Percentiles rank a stretch among this genome's conserved stretches.
phyloP scores from a whole-genome alignment of 345 rosid genomes.

The Litchi chinensis region DNA sequence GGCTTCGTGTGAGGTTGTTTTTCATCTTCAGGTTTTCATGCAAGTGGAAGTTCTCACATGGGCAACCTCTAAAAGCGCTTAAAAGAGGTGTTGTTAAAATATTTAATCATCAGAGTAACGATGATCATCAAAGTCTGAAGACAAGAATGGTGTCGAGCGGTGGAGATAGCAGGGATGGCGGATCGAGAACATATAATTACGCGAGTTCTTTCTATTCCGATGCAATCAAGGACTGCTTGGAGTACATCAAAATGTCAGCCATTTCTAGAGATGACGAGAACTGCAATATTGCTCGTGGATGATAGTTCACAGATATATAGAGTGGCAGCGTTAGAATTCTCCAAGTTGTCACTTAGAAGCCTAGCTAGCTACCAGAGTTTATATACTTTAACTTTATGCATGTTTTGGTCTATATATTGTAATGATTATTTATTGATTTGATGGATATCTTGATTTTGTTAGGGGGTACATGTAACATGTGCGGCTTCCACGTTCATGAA shows the following conservation, averaged over 20 bases:
- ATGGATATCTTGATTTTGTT: neutral
- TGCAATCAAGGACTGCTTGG: slow-evolving; percentile 28
- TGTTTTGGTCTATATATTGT: too few species aligned
- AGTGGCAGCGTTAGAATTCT: too few species aligned
- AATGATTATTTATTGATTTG: too few species aligned
- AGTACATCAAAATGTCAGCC: slow-evolving; percentile 24
- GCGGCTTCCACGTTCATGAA: neutral
- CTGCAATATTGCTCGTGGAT: neutral
- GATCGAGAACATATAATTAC: neutral
- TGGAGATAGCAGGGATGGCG: neutral
- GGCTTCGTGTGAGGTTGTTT: neutral
- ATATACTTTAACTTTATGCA: too few species aligned
- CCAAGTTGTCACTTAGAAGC: neutral
- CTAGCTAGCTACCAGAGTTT: too few species aligned
- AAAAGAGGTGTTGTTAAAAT: neutral
- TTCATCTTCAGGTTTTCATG: neutral
- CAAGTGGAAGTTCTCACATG: slow-evolving; percentile 14
- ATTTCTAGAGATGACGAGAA: neutral
- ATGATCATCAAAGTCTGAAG: neutral
- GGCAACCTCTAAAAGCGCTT: slow-evolving; percentile 12
- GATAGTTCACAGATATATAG: neutral
- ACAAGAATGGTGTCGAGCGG: slow-evolving; percentile 1
- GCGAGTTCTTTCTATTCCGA: slow-evolving; percentile 23
- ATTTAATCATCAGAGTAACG: neutral
- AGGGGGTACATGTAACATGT: neutral